Evolutionary conservation across 23 red algal species (phyloP), one percentile per base, ranked within the genome.

Genomic region (Cyanidiococcus yangmingshanensis): DNA sequence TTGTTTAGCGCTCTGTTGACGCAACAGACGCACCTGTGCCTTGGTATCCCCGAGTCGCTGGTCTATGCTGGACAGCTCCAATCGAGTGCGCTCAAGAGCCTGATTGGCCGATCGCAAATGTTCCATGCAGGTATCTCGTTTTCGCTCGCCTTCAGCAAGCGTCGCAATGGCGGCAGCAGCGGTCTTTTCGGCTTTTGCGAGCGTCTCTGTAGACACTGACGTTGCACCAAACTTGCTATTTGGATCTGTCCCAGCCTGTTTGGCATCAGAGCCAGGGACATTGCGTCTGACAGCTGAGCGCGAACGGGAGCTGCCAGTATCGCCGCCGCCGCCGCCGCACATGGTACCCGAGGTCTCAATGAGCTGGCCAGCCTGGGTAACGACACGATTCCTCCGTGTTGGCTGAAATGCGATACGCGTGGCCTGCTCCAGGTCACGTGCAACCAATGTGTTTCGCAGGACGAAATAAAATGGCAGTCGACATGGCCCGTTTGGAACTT

Each of bases 331-430:
- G 36, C 94, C 94, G 18, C 94, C 94, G 41, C 87, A 82, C 86
- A 98, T 98, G 1, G 94, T 87, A 24, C 94, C 94, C 2, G 87
- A 85, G 0, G 88, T 77, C 58, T 98, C 94, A 87, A 98, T 91
- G 16, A 98, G 76, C 59, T 98, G 85, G 12, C 94, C 94, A 24
- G 81, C 39, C 39, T 86, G n/a, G 29, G 87, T 98, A 38, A 98
- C 94, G 2, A 98, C 94, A 31, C 94, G 83, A 40, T 89, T 82
- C 41, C 79, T 39, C 31, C 87, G 76, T n/a, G 87, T 86, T 24
- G 94, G 94, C 59, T 91, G 87, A 75, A 83, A 98, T 1, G 94
- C 94, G 76, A 92, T 78, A 37, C 87, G 80, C 37, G 88, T 87
- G 7, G 88, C 94, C n/a, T 78, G 76, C 30, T 98, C 94, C 37